Evolutionary conservation across 108 stramenopile genomes (phyloP).

Genomic region (Epipyxis sp.): DNA sequence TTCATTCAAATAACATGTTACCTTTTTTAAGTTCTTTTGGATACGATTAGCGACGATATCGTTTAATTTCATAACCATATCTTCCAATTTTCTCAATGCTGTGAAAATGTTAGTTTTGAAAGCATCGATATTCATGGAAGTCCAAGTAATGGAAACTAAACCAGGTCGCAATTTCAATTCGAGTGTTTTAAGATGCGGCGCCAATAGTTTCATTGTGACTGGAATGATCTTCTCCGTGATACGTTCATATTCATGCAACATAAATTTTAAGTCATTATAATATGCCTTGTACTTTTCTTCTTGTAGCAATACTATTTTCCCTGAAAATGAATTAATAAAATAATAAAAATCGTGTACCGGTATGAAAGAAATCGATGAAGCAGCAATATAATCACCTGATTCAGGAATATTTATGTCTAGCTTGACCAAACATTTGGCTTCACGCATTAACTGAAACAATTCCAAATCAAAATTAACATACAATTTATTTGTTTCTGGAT

Average conservation of each 20-base stretch:
- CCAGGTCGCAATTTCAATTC: conserved; percentile 57
- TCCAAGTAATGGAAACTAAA: conserved; percentile 63
- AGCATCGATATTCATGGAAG: conserved; percentile 62
- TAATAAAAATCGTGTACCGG: too few relatives aligned
- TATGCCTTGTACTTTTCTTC: conserved; percentile 55
- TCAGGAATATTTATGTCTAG: conserved; percentile 58
- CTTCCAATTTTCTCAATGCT: conserved; percentile 49
- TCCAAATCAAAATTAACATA: conserved; percentile 66
- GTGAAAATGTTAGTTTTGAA: conserved; percentile 42
- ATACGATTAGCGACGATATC: conserved; percentile 65
- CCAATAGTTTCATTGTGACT: conserved; percentile 40
- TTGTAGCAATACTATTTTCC: conserved; percentile 56
- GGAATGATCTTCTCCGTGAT: conserved; percentile 45
- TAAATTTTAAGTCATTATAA: conserved; percentile 50
- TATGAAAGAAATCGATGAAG: too few relatives aligned
- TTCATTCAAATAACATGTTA: conserved; percentile 40
- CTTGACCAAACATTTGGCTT: conserved; percentile 58
- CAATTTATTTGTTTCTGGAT: conserved; percentile 48
- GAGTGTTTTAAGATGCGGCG: conserved; percentile 41
- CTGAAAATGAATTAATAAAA: too few relatives aligned
- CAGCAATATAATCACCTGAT: too few relatives aligned
- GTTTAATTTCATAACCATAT: conserved; percentile 56
- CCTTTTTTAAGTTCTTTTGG: conserved; percentile 62
- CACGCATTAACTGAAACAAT: conserved; percentile 60
- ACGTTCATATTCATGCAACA: conserved; percentile 56